Evolutionary conservation across 106 monocot species (phyloP).

Genomic region (Agapanthus africanus): DNA sequence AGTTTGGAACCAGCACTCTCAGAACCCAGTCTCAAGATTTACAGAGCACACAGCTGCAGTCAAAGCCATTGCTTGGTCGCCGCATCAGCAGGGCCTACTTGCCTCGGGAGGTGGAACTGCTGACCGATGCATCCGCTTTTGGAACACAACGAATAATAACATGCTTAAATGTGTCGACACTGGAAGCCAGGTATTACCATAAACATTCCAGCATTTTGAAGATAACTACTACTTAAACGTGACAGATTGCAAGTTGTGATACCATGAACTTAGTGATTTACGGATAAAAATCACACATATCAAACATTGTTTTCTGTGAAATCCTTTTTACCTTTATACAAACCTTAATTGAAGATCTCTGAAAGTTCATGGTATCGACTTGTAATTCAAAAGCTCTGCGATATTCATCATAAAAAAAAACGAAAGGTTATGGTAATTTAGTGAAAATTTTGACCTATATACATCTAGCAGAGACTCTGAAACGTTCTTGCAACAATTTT

Average conservation of each 20-base stretch:
- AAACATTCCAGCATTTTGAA: background rate
- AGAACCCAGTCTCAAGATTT: slow-evolving; percentile 52
- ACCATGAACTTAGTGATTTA: too few relatives aligned
- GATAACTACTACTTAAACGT: background rate
- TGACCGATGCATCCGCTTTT: slow-evolving; percentile 90
- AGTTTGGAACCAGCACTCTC: slow-evolving; percentile 86
- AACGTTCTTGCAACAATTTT: background rate
- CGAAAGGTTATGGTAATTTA: too few relatives aligned
- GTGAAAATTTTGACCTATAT: too few relatives aligned
- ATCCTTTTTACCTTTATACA: background rate
- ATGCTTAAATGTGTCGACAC: slow-evolving; percentile 82
- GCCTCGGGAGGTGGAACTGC: slow-evolving; percentile 98
- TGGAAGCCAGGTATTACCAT: slow-evolving; percentile 66
- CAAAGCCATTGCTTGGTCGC: slow-evolving; percentile 99
- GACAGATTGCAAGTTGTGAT: too few relatives aligned
- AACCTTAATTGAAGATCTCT: too few relatives aligned
- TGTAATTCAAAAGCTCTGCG: too few relatives aligned
- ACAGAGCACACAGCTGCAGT: slow-evolving; percentile 95
- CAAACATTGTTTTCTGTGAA: too few relatives aligned
- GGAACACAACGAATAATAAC: slow-evolving; percentile 79
- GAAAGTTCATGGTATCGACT: too few relatives aligned
- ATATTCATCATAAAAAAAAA: too few relatives aligned
- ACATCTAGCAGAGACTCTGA: background rate
- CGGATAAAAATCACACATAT: too few relatives aligned
- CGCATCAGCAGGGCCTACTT: slow-evolving; percentile 86